Evolutionary conservation across 2,329 filamentous ascomycete genomes (phyloP).

Genomic region (Paracoccidioides brasiliensis): DNA sequence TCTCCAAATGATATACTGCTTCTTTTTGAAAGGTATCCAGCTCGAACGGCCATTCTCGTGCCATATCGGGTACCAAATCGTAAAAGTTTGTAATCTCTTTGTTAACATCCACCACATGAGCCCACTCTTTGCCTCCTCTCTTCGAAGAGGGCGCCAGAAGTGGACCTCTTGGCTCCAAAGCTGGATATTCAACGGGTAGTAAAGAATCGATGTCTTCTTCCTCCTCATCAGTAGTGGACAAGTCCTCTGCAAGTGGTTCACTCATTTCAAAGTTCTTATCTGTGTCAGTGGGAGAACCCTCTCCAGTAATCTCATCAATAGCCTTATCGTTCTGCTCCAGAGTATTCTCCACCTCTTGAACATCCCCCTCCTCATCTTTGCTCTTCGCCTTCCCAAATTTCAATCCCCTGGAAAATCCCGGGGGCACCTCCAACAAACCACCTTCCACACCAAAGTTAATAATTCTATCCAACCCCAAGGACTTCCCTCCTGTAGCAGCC

Average conservation of each 20-base stretch:
- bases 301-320: conserved; percentile 29
- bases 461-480: conserved; percentile 58
- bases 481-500: conserved; percentile 21
- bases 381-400: conserved; percentile 52
- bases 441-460: conserved; percentile 70
- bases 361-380: conserved; percentile 50
- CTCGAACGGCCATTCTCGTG: conserved; percentile 90
- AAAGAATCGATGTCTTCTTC: conserved; percentile 65
- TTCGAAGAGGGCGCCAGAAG: conserved; percentile 59
- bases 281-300: conserved; percentile 22
- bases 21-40: conserved; percentile 98
- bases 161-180: conserved; percentile 69
- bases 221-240: conserved; percentile 23
- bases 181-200: conserved; percentile 83
- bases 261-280: conserved; percentile 19
- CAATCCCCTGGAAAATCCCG: conserved; percentile 68
- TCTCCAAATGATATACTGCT: conserved; percentile 92
- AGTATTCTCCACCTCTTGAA: conserved; percentile 42
- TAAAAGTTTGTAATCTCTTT: conserved; percentile 86
- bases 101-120: conserved; percentile 95
- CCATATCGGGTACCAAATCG: conserved; percentile 92
- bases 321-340: conserved; percentile 33
- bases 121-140: conserved; percentile 77
- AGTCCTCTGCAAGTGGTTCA: conserved; percentile 17
- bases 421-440: conserved; percentile 66